Conservation (phyloP, 345 rosid genomes). For the Psidium guajava region DNA sequence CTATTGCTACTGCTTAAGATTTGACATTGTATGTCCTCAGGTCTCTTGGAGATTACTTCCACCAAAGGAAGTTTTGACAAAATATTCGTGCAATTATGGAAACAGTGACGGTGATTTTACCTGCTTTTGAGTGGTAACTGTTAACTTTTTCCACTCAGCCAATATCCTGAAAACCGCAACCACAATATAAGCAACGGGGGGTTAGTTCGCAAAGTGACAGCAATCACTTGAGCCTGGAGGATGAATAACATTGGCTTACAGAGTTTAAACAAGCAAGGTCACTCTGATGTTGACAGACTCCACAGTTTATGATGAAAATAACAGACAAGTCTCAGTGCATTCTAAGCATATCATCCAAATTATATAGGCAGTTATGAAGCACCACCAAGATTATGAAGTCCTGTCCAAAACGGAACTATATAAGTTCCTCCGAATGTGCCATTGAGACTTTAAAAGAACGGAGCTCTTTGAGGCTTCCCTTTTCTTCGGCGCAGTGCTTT, state of each 20-base stretch:
- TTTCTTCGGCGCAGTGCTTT: conserved; percentile 1
- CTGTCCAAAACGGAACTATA: neutral
- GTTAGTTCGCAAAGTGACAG: neutral
- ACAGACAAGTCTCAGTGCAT: neutral
- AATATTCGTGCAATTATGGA: neutral
- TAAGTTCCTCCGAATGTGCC: neutral
- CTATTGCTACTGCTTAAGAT: neutral
- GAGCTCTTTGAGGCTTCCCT: conserved; percentile 14
- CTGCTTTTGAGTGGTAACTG: neutral
- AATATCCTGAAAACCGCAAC: neutral
- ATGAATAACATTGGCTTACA: neutral
- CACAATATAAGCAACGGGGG: neutral
- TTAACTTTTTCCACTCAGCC: neutral
- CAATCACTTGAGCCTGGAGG: neutral
- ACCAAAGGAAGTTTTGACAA: neutral
- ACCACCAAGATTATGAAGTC: neutral
- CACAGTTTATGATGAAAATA: neutral
- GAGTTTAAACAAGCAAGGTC: neutral
- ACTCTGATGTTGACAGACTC: neutral
- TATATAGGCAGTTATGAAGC: neutral
- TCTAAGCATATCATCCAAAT: neutral
- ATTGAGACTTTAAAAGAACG: conserved; percentile 5
- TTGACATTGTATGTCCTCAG: neutral
- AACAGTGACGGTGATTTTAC: neutral
- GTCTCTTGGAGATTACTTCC: neutral